Percentiles rank a stretch among this genome's conserved stretches.
phyloP scores from a whole-genome alignment of 2,329 filamentous ascomycete genomes.

The Ophiocordyceps sinensis region DNA sequence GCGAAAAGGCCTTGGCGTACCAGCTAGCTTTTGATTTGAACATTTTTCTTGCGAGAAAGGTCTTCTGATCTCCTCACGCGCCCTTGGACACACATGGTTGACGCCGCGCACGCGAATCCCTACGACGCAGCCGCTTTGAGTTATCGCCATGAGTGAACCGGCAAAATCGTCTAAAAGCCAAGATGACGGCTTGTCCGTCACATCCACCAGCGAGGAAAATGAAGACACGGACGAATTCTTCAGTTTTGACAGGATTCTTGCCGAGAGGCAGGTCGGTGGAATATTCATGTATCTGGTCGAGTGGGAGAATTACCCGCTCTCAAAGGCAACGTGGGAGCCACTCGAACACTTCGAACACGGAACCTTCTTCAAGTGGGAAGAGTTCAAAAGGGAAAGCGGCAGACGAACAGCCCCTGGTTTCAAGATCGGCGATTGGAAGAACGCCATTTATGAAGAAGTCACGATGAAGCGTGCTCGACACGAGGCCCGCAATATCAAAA shows the following conservation, averaged over 20 bases:
- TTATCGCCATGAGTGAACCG: neutral
- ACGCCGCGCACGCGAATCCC: too few species aligned
- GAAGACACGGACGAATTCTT: slow-evolving; percentile 29
- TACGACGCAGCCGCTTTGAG: too few species aligned
- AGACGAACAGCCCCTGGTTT: slow-evolving; percentile 20
- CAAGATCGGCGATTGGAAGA: slow-evolving; percentile 21
- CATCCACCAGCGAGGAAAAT: slow-evolving; percentile 18
- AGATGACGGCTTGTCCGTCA: slow-evolving; percentile 15
- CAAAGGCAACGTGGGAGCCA: slow-evolving; percentile 36
- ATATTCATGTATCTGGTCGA: slow-evolving; percentile 18
- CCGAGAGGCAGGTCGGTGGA: slow-evolving; percentile 21
- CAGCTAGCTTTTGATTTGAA: too few species aligned
- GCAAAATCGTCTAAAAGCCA: neutral
- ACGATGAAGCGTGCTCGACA: slow-evolving; percentile 21
- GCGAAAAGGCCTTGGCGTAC: too few species aligned
- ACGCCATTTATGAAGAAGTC: slow-evolving; percentile 14
- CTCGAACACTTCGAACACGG: slow-evolving; percentile 23
- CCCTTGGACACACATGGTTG: too few species aligned
- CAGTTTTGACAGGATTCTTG: slow-evolving; percentile 35
- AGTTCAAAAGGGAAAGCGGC: slow-evolving; percentile 20
- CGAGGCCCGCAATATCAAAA: slow-evolving; percentile 22
- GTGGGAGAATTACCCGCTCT: slow-evolving; percentile 21
- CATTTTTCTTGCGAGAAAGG: too few species aligned
- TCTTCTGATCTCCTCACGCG: too few species aligned
- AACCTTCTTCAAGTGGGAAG: slow-evolving; percentile 28